Evolutionary conservation across 23 red algal species (phyloP), one percentile per base, ranked within the genome.

Genomic region (Gracilaria domingensis): DNA sequence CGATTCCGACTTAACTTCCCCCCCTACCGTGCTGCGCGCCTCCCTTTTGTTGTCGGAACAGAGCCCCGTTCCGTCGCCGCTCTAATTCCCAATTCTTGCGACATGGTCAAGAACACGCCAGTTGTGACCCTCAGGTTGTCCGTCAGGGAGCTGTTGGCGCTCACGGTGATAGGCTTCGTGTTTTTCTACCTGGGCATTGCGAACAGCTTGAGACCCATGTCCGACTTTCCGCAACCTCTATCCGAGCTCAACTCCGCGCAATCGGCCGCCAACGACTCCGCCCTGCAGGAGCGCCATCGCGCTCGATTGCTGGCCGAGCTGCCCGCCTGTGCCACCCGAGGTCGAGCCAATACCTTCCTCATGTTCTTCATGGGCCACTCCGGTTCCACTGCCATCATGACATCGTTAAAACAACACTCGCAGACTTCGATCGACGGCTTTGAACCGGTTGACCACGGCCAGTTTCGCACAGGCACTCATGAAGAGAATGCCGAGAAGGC

Each of bases 331-430:
- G 89, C 89, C 0, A 0, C 0, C 1, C 40, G 28, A 14, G 53
- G 49, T 29, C 58, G 90, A 0, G 81, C 90, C 69, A 53, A 58
- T 16, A 86, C 72, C 32, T 93, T 93, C 53, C 75, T 93, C 26
- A 85, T 93, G 80, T 80, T 93, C 1, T 93, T 93, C 33, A 85
- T 86, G 82, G 90, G 90, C 5, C 90, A 93, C 33, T 85, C 80
- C 18, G 90, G 90, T 2, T 79, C 69, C 16, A 93, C 90, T 14
- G 90, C 90, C 12, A 75, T 93, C 35, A 93, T 93, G 90, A 93
- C 90, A 28, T 83, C 90, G 6, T 66, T 93, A 18, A 35, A 59
- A 29, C 90, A 84, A 36, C 90, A 93, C 71, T 93, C 90, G 7
- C 33, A 40, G 30, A 82, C 80, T 60, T 50, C 32, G 17, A 87